Conservation (phyloP, 2,329 filamentous ascomycete genomes). For the Hirsutella thompsonii region DNA sequence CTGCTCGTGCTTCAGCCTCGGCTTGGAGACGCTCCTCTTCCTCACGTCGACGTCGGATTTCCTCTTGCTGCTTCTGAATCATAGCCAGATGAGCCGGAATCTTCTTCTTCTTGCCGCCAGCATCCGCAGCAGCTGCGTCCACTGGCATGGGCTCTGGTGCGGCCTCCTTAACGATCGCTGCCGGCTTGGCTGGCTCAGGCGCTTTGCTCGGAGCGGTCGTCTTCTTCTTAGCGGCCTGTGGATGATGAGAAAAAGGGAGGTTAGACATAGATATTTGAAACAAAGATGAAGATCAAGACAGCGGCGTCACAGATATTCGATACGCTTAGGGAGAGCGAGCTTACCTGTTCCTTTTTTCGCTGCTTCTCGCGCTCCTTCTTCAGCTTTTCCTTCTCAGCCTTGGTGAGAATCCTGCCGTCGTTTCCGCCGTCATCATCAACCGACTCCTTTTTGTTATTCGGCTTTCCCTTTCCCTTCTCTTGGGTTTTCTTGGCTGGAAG, state of each 20-base stretch:
- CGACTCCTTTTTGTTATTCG: constrained; percentile 28
- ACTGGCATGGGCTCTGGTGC: constrained; percentile 28
- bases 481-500: constrained; percentile 66
- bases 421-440: constrained; percentile 39
- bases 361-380: constrained; percentile 99
- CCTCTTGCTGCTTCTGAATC: constrained; percentile 75
- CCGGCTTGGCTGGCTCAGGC: constrained; percentile 15
- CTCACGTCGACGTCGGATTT: constrained; percentile 52
- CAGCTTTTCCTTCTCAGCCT: constrained; percentile 95
- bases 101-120: constrained; percentile 76
- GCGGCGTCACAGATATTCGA: neutral
- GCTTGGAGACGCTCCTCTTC: constrained; percentile 47
- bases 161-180: constrained; percentile 29
- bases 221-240: constrained; percentile 73
- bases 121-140: constrained; percentile 24
- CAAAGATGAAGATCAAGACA: neutral
- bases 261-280: too few species aligned
- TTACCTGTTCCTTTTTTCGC: constrained; percentile 91
- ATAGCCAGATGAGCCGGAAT: constrained; percentile 59
- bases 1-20: constrained; percentile 52
- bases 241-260: neutral
- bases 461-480: constrained; percentile 37
- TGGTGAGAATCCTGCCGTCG: constrained; percentile 68
- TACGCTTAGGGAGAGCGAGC: neutral
- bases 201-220: constrained; percentile 22